Conservation (phyloP, 2,329 filamentous ascomycete genomes). For the Stromatinia cepivora region DNA sequence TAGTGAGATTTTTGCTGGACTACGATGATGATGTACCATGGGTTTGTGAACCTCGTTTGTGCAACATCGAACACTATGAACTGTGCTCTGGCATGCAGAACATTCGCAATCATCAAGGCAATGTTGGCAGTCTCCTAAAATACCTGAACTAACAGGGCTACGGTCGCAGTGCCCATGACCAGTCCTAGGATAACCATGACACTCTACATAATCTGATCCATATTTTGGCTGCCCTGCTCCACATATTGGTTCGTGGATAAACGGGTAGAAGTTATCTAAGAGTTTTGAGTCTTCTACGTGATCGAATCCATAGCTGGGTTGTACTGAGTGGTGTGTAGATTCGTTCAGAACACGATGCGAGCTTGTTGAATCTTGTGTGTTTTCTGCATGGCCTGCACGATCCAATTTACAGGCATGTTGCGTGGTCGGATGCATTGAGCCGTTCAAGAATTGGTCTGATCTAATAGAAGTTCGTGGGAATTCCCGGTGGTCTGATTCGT, state of each 20-base stretch:
- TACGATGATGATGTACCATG: conserved; percentile 30
- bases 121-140: conserved; percentile 38
- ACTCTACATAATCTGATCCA: conserved; percentile 26
- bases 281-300: not conserved
- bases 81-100: conserved; percentile 33
- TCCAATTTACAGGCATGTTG: not conserved
- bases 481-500: not conserved
- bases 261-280: not conserved
- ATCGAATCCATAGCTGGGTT: not conserved
- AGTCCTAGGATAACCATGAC: conserved; percentile 36
- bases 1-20: not conserved
- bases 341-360: not conserved
- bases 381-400: too few relatives aligned
- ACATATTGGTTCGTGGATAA: not conserved
- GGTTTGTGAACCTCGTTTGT: conserved; percentile 32
- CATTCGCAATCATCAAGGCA: conserved; percentile 38
- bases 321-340: not conserved
- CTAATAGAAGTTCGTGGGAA: not conserved
- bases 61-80: conserved; percentile 37
- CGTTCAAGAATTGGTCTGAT: not conserved
- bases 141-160: conserved; percentile 30
- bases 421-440: not conserved
- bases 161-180: conserved; percentile 30
- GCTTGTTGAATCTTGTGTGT: not conserved
- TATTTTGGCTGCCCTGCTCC: not conserved